phyloP scores from a whole-genome alignment of 139 green algal species.

The Chlorella sp. region DNA sequence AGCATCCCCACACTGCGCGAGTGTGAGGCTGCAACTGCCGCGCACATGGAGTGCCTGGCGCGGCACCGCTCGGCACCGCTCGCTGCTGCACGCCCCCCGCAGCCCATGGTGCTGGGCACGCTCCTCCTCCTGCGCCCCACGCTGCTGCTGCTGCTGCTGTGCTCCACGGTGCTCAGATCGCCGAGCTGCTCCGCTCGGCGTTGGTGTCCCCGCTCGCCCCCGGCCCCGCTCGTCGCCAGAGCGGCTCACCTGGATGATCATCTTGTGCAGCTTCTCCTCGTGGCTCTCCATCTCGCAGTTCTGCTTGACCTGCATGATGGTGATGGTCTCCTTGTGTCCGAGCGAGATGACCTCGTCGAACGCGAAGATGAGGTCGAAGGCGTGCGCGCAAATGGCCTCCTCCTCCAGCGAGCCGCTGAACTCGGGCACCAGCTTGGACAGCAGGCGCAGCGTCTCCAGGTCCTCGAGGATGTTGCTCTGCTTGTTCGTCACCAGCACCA shows the following conservation, averaged over 20 bases:
- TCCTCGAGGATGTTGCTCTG: conserved; percentile 98
- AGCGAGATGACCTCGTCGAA: conserved; percentile 98
- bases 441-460: conserved; percentile 93
- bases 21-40: too few species aligned
- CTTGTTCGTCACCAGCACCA: conserved; percentile 98
- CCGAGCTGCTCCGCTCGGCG: too few species aligned
- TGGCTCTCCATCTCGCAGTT: conserved; percentile 98
- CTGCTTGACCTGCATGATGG: conserved; percentile 78
- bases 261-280: conserved; percentile 99
- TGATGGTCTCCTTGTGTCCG: conserved; percentile 91
- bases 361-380: conserved; percentile 98
- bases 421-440: conserved; percentile 93
- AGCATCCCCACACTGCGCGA: too few species aligned
- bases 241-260: conserved; percentile 81
- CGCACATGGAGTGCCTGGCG: too few species aligned
- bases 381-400: conserved; percentile 59
- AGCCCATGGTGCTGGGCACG: too few species aligned
- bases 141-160: too few species aligned
- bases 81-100: too few species aligned
- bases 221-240: too few species aligned
- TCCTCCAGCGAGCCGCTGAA: conserved; percentile 79
- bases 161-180: too few species aligned
- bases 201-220: too few species aligned
- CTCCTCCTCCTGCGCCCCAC: too few species aligned
- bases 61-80: too few species aligned